phyloP scores from a whole-genome alignment of 495 filamentous ascomycete species.

The Bacidia rubella region DNA sequence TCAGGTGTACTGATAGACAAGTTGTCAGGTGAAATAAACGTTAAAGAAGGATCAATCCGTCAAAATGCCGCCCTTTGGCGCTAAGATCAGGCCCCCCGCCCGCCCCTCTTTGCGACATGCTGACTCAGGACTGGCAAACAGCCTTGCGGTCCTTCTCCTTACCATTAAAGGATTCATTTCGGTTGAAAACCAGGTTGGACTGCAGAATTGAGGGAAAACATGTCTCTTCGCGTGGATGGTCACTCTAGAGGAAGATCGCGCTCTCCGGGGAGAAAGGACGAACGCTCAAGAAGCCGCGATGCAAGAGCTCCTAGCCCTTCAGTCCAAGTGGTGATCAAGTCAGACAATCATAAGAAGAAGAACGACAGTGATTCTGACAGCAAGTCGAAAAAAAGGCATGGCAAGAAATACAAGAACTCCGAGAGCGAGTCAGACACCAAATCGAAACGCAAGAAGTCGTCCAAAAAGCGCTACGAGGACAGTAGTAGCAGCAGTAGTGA shows the following conservation, averaged over 20 bases:
- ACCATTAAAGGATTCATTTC: no score
- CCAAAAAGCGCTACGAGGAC: constrained; percentile 16
- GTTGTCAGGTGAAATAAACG: no score
- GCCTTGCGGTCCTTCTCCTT: no score
- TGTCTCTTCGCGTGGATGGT: constrained; percentile 39
- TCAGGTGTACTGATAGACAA: no score
- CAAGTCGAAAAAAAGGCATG: constrained; percentile 7
- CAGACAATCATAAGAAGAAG: constrained; percentile 9
- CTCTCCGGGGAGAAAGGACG: constrained; percentile 37
- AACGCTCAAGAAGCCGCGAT: constrained; percentile 39
- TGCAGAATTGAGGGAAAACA: no score
- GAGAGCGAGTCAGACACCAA: constrained; percentile 16
- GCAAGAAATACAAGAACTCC: constrained; percentile 11
- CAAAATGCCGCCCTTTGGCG: no score
- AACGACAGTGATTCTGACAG: constrained; percentile 14
- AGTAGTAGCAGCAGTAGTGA: constrained; percentile 12
- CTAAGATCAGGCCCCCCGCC: constrained; percentile 1
- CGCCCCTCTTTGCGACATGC: background rate
- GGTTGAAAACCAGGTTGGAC: background rate
- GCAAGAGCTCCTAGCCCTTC: constrained; percentile 26
- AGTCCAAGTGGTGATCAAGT: constrained; percentile 11
- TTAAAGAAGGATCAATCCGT: no score
- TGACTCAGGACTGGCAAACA: background rate
- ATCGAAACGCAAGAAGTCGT: constrained; percentile 16
- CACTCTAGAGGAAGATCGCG: constrained; percentile 48